Evolutionary conservation across 2,329 filamentous ascomycete species (phyloP).

Genomic region (Fusarium duplospermum): DNA sequence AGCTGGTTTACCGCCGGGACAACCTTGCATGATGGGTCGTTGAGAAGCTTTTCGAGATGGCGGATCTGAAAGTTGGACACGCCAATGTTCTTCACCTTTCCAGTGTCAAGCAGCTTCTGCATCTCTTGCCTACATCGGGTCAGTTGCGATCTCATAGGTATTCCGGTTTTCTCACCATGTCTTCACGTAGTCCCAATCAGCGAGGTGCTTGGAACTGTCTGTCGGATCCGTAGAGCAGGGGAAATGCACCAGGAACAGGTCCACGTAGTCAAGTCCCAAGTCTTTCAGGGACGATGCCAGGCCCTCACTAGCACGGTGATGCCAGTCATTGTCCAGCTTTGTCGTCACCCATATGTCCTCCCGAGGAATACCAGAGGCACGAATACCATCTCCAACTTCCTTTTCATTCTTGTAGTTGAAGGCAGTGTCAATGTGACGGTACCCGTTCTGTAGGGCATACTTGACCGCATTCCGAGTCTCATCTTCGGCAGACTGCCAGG

Average conservation of each 20-base stretch:
- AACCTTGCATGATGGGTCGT: conserved; percentile 69
- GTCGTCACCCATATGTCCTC: conserved; percentile 71
- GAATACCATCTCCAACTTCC: conserved; percentile 64
- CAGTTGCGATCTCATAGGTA: not conserved
- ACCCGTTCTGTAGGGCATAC: conserved; percentile 65
- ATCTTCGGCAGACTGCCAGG: conserved; percentile 62
- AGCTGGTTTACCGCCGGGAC: conserved; percentile 81
- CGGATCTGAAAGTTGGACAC: conserved; percentile 85
- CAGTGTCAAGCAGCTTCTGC: conserved; percentile 73
- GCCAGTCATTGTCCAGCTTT: conserved; percentile 74
- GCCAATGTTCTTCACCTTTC: conserved; percentile 81
- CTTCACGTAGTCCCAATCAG: conserved; percentile 25
- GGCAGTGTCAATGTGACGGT: conserved; percentile 71
- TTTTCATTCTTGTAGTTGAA: conserved; percentile 73
- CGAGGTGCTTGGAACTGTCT: conserved; percentile 36
- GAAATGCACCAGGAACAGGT: conserved; percentile 60
- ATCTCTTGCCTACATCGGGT: conserved; percentile 61
- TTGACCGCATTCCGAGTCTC: conserved; percentile 62
- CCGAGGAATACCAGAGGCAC: conserved; percentile 57
- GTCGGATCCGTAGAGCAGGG: conserved; percentile 24
- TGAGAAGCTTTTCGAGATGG: conserved; percentile 80
- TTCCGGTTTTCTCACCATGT: conserved; percentile 7
- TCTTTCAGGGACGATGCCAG: conserved; percentile 63
- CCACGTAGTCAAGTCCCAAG: conserved; percentile 65
- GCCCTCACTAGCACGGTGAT: conserved; percentile 70